These are phyloP conservation scores for Alnus rubra DNA, from an alignment of 306 rosid species.

Conservation along the genomic window DNA sequence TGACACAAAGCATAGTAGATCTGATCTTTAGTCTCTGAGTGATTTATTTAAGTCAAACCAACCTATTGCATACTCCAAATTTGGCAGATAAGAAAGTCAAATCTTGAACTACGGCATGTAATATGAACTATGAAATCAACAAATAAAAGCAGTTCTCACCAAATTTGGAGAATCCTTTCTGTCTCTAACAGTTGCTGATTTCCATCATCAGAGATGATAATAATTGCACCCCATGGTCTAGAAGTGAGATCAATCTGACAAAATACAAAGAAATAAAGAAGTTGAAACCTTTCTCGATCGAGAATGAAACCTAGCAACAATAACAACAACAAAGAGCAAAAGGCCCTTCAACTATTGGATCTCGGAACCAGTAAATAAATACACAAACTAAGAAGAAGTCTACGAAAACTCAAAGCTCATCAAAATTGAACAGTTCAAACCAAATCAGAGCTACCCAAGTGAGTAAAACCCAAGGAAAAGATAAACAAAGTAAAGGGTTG, in stretches of 20 bases:
- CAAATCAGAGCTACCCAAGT: constrained; percentile 23
- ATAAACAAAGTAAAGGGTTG: background rate
- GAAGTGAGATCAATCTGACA: background rate
- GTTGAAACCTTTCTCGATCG: constrained; percentile 2
- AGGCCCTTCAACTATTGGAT: constrained; percentile 15
- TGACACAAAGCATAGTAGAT: constrained; percentile 42
- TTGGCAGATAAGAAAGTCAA: constrained; percentile 24
- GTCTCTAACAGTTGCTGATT: background rate
- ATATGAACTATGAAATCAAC: background rate
- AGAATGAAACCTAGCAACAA: constrained; percentile 12
- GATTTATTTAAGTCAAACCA: constrained; percentile 58
- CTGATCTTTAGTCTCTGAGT: constrained; percentile 31
- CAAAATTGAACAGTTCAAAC: constrained; percentile 29
- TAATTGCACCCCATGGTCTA: background rate
- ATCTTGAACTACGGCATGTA: constrained; percentile 26
- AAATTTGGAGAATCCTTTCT: background rate
- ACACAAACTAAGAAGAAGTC: constrained; percentile 13
- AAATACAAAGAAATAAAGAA: constrained; percentile 12
- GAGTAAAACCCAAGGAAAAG: constrained; percentile 23
- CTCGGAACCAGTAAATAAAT: constrained; percentile 15
- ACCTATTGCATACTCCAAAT: constrained; percentile 8
- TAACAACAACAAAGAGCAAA: constrained; percentile 20
- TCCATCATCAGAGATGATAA: background rate
- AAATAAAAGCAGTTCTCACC: background rate
- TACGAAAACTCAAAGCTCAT: constrained; percentile 14